Conservation (phyloP, 2,329 filamentous ascomycete species). For the Fusarium chlamydosporum region DNA sequence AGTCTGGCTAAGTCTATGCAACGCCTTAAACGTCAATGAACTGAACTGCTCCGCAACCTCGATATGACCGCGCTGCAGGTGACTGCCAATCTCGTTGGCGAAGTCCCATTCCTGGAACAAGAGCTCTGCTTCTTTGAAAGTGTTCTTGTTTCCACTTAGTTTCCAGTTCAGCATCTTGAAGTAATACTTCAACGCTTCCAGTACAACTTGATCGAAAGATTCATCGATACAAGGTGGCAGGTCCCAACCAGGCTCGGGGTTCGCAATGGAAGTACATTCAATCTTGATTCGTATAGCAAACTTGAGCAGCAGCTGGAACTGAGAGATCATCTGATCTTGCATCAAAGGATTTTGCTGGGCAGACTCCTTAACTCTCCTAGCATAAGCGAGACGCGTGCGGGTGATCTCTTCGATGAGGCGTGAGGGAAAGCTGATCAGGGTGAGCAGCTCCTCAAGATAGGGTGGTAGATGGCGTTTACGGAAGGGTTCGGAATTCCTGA, state of each 20-base stretch:
- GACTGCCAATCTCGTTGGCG: constrained; percentile 90
- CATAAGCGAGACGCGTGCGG: constrained; percentile 89
- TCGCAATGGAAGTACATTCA: constrained; percentile 85
- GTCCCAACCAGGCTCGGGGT: constrained; percentile 93
- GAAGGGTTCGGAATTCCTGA: constrained; percentile 87
- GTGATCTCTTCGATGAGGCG: constrained; percentile 97
- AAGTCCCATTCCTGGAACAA: constrained; percentile 99
- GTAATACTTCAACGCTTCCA: constrained; percentile 96
- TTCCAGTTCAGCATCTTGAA: constrained; percentile 99
- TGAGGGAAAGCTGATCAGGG: constrained; percentile 96
- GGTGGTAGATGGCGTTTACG: constrained; percentile 91
- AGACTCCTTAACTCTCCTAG: constrained; percentile 94
- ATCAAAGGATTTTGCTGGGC: constrained; percentile 93
- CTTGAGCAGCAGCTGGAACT: constrained; percentile 93
- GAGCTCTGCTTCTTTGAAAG: constrained; percentile 98
- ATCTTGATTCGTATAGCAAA: constrained; percentile 94
- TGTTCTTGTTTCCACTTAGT: constrained; percentile 96
- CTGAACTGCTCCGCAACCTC: constrained; percentile 98
- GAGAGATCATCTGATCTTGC: constrained; percentile 96
- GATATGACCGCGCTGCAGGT: constrained; percentile 93
- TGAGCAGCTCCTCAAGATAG: constrained; percentile 96
- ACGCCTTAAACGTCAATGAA: constrained; percentile 91
- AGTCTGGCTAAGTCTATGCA: constrained; percentile 87
- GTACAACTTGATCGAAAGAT: constrained; percentile 90
- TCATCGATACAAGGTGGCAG: constrained; percentile 96